Base-by-base conservation (phyloP, 2,329 filamentous ascomycete genomes). In the Arthrobotrys musiformis region DNA sequence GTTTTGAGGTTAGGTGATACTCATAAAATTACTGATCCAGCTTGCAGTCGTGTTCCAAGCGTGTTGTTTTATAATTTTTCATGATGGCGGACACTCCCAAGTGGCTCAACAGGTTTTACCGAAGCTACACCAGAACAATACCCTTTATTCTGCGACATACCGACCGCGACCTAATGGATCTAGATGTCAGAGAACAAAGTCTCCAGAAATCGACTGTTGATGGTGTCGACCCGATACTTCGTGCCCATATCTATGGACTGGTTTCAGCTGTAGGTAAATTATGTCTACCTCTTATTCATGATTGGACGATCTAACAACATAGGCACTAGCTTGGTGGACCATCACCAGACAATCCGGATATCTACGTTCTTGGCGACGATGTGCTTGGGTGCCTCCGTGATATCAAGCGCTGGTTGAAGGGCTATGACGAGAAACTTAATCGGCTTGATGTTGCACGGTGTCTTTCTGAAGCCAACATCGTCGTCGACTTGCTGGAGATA, bases 361-460 rank as follows among this genome's bases (percentile, higher is more conserved):
- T 88, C 82, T 99, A 99, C 83, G 88, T 93, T 48, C 89, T 98
- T 37, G 95, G 95, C 84, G 94, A 98, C 84, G 94, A 97, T 82
- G 94, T 94, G 11, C 86, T 97, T 76, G 92, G 95, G 72, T 95
- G 94, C 82, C 86, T 99, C 70, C 93, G 94, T 79, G 95, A 99
- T 84, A 87, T 99, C 67, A 94, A 95, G 82, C 91, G 91, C 88
- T 99, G 95, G 95, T 88, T 99, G 80, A 93, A 93, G 80, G 89
- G 97, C 79, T 95, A 95, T 86, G 94, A 97, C 83, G 92, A 97
- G 82, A 96, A 96, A 83, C 90, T 91, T 79, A 96, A 97, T 82
- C 91, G 94, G 80, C 91, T 97, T 87, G 95, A 99, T 82, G 95
- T 99, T 75, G 94, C 94, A 78, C 89, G 95, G 84, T 97, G 93